Conservation (phyloP, 1,284 basidiomycete genomes). For the Fomitiporia mediterranea region DNA sequence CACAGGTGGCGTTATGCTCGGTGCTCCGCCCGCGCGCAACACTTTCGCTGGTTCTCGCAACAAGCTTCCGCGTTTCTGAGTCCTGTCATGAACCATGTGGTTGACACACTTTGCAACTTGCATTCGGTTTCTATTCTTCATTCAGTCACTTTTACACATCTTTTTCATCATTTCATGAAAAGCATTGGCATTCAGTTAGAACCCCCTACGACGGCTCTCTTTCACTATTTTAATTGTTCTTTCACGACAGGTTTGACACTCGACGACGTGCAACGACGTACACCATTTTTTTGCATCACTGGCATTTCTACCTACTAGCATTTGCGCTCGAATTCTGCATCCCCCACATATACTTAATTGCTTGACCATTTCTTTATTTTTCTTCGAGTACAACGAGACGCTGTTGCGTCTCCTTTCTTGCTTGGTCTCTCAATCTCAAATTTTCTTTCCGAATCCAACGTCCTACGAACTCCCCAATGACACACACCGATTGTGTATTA, state of each 20-base stretch:
- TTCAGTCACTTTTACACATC: neutral
- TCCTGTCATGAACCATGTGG: neutral
- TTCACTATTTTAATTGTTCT: neutral
- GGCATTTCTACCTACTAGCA: neutral
- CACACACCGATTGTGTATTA: slow-evolving; percentile 13
- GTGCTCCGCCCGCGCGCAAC: slow-evolving; percentile 33
- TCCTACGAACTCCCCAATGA: neutral
- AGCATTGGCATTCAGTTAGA: slow-evolving; percentile 1
- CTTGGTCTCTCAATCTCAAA: neutral
- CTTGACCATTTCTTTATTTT: neutral
- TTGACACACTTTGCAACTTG: neutral
- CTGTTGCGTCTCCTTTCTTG: neutral
- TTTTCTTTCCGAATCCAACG: neutral
- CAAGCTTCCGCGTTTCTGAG: slow-evolving; percentile 13
- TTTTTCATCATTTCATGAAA: neutral
- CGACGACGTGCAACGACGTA: neutral
- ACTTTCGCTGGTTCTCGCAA: slow-evolving; percentile 10
- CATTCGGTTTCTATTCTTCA: neutral
- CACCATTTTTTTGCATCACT: neutral
- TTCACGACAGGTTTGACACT: neutral
- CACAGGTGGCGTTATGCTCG: slow-evolving; percentile 81
- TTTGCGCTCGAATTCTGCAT: neutral
- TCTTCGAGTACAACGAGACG: neutral
- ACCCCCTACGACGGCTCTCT: neutral
- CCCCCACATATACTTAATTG: neutral